Evolutionary conservation across 2,329 filamentous ascomycete species (phyloP).

Genomic region (Microdochium nivale): DNA sequence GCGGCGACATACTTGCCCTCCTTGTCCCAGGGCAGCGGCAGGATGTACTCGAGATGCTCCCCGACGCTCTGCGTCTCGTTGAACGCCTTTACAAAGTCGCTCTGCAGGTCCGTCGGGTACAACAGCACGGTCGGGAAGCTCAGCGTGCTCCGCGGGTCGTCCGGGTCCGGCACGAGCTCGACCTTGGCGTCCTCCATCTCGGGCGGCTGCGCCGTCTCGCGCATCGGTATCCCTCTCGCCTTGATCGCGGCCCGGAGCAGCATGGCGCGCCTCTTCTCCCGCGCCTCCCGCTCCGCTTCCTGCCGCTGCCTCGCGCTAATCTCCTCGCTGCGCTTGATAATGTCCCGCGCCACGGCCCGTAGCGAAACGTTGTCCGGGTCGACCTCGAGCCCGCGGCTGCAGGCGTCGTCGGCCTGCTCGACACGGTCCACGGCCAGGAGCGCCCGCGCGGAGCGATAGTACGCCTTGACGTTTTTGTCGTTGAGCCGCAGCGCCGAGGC

Average conservation of each 20-base stretch:
- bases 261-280: conserved; percentile 43
- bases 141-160: conserved; percentile 64
- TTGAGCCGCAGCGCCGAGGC: conserved; percentile 72
- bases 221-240: conserved; percentile 61
- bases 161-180: conserved; percentile 59
- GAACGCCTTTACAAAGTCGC: conserved; percentile 86
- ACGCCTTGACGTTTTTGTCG: conserved; percentile 76
- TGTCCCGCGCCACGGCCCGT: conserved; percentile 50
- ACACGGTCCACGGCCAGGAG: conserved; percentile 72
- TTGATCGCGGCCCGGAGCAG: conserved; percentile 58
- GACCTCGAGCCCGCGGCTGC: conserved; percentile 62
- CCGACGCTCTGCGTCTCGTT: conserved; percentile 60
- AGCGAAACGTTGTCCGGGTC: conserved; percentile 64
- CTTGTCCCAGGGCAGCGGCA: conserved; percentile 82
- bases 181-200: conserved; percentile 81
- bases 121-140: conserved; percentile 73
- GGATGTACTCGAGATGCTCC: conserved; percentile 76
- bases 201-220: conserved; percentile 62
- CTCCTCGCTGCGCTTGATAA: conserved; percentile 47
- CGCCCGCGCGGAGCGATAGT: conserved; percentile 75
- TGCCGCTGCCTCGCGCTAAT: conserved; percentile 45
- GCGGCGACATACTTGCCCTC: conserved; percentile 54
- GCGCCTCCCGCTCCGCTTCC: conserved; percentile 47
- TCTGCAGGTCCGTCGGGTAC: conserved; percentile 75
- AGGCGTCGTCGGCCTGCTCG: conserved; percentile 72